These are phyloP conservation scores for Rhododendron williamsianum DNA, from an alignment of 148 eudicot species.

Conservation along the genomic window DNA sequence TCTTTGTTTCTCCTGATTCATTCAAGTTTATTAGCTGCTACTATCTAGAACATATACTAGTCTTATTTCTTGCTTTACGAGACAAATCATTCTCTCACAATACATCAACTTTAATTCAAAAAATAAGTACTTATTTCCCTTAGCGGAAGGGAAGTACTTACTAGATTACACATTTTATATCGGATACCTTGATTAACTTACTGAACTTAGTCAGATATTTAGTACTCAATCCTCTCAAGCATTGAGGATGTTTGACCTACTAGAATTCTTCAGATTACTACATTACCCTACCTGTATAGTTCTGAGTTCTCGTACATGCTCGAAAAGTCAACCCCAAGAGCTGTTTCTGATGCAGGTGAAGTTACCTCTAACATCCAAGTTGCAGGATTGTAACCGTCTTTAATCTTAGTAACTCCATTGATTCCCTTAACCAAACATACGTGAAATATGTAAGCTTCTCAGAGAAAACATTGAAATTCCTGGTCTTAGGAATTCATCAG, in stretches of 20 bases:
- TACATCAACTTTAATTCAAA: too few relatives aligned
- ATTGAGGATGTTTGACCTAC: not conserved
- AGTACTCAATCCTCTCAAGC: not conserved
- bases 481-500: not conserved
- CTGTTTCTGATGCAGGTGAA: slow-evolving; percentile 37
- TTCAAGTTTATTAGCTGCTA: not conserved
- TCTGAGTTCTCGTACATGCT: slow-evolving; percentile 40
- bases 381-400: slow-evolving; percentile 59
- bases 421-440: slow-evolving; percentile 22
- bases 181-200: too few relatives aligned
- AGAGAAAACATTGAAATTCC: not conserved
- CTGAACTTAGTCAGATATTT: not conserved
- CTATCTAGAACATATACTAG: too few relatives aligned
- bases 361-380: slow-evolving; percentile 66
- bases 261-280: not conserved
- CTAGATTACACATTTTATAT: too few relatives aligned
- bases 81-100: too few relatives aligned
- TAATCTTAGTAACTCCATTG: slow-evolving; percentile 39
- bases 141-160: too few relatives aligned
- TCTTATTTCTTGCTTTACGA: too few relatives aligned
- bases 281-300: slow-evolving; percentile 25
- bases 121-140: too few relatives aligned
- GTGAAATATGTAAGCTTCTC: not conserved
- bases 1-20: slow-evolving; percentile 46
- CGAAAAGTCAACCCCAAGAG: slow-evolving; percentile 35